Percentiles rank a stretch among this genome's conserved stretches.
Conservation (phyloP, 2,329 filamentous ascomycete species). For the Coniochaeta ligniaria region DNA sequence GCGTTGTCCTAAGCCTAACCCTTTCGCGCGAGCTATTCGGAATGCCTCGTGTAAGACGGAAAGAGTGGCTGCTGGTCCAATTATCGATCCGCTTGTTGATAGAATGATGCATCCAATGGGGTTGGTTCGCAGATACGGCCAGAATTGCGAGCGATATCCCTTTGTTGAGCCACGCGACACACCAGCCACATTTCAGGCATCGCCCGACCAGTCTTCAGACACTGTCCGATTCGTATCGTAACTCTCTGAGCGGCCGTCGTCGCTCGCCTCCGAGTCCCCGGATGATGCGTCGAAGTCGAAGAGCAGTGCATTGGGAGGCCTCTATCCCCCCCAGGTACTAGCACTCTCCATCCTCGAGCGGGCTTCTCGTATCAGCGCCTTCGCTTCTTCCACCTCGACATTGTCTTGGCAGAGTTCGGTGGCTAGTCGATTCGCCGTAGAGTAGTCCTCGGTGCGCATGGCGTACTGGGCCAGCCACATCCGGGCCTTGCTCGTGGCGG, state of each 20-base stretch:
- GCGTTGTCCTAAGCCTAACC: background rate
- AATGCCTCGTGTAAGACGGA: background rate
- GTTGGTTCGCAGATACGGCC: background rate
- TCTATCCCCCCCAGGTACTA: constrained; percentile 12
- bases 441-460: constrained; percentile 68
- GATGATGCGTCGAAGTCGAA: background rate
- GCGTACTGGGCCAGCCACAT: constrained; percentile 88
- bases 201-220: background rate
- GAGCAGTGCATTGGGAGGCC: background rate
- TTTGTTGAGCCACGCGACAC: no score
- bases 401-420: constrained; percentile 94
- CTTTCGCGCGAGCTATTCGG: background rate
- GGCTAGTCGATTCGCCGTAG: constrained; percentile 70
- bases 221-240: background rate
- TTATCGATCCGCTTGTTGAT: background rate
- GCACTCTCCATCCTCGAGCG: constrained; percentile 61
- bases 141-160: background rate
- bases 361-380: constrained; percentile 82
- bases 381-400: constrained; percentile 93
- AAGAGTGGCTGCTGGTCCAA: background rate
- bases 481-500: constrained; percentile 83
- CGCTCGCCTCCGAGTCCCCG: background rate
- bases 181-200: background rate
- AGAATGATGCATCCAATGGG: background rate
- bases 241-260: background rate